Conservation (phyloP, 139 green algal genomes). For the Gonium pectorale region DNA sequence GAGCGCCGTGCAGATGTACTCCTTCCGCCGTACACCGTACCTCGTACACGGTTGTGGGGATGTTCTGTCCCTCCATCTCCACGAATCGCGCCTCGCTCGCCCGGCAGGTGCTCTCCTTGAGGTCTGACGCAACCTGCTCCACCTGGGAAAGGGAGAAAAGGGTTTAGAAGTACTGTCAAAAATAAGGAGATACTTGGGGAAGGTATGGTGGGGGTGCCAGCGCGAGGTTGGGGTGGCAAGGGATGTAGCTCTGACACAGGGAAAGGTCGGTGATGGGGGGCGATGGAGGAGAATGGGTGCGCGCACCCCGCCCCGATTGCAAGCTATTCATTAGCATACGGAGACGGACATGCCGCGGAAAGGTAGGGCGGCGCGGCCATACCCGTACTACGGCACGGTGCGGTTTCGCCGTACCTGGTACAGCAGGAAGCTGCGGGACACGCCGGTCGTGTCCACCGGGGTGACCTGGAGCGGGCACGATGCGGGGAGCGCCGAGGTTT, state of each 20-base stretch:
- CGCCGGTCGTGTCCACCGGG: constrained; percentile 43
- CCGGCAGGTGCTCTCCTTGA: constrained; percentile 90
- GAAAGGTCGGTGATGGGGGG: no score
- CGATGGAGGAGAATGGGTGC: no score
- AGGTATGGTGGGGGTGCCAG: no score
- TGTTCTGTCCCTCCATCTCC: constrained; percentile 78
- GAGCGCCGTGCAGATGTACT: background rate
- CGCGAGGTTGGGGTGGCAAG: no score
- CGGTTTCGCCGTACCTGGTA: constrained; percentile 33
- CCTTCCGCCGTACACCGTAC: constrained; percentile 50
- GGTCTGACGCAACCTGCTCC: constrained; percentile 73
- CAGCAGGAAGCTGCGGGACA: constrained; percentile 44
- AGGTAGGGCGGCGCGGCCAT: no score
- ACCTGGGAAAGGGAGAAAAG: background rate
- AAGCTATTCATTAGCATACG: no score
- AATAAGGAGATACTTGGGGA: no score
- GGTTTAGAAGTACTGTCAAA: no score
- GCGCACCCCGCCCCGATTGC: no score
- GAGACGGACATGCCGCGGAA: no score
- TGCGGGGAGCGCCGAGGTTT: background rate
- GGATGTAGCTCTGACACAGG: no score
- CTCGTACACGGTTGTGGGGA: constrained; percentile 90
- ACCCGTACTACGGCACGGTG: no score
- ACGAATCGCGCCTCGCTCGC: constrained; percentile 83
- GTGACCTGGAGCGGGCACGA: constrained; percentile 50